Base-by-base conservation (phyloP, 2,329 filamentous ascomycete species). In the Ascochyta rabiei region DNA sequence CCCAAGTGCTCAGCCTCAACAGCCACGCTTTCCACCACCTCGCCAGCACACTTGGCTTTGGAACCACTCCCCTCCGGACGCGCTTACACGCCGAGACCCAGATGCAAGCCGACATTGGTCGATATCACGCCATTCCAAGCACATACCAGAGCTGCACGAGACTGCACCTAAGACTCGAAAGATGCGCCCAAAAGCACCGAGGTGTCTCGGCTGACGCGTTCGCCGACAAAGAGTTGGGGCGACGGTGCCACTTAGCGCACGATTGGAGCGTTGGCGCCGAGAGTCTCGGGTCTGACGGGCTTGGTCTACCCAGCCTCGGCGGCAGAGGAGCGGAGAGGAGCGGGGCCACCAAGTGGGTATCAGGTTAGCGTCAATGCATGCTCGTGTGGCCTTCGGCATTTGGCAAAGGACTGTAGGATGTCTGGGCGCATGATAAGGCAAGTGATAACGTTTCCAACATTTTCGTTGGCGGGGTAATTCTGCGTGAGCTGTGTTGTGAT, bases 201-300 rank as follows among this genome's bases (percentile, higher is more conserved):
- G n/a, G 7, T 41, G 44, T 53, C 66, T 69, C 47, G 66, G 64
- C 66, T 67, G 64, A 68, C 61, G 66, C 57, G 52, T 54, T 53
- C n/a, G 34, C 37, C 31, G 24, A 45, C 21, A 40, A 37, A 35
- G 47, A 42, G 28, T 19, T 31, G 34, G 24, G 48, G 40, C 53
- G 33, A 46, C 18, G 8, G 24, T 44, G 37, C 49, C 42, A 35
- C 45, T 49, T 59, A 56, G 58, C 28, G 44, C 39, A 18, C 8
- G 16, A 43, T 33, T 4, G 24, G 35, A 19, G 1, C 15, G 13
- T 57, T 61, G 46, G 59, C 61, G 64, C 61, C 62, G 31, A 63
- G 61, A 18, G 6, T 26, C 35, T 50, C 52, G 52, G 52, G 24
- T 50, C 41, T 37, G 18, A 53, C 53, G 53, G 57, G 31, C 64